Percentiles rank a stretch among this genome's conserved stretches.
Evolutionary conservation across 345 rosid genomes (phyloP).

Genomic region (Iberis pinnata): DNA sequence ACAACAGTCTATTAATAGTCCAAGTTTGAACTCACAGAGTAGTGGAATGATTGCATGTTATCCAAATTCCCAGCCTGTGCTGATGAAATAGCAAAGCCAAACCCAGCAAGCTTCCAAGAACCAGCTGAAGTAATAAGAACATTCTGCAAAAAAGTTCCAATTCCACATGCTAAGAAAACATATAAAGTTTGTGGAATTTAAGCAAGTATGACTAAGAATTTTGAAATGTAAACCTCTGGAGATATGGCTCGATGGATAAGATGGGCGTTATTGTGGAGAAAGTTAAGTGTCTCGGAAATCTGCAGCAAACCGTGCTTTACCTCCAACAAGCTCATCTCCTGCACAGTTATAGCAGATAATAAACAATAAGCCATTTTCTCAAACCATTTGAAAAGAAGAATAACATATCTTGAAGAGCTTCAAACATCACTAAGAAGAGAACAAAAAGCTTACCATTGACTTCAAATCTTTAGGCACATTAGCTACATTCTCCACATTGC

Average conservation of each 20-base stretch:
- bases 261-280: conserved; percentile 76
- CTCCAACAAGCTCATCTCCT: conserved; percentile 96
- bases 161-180: conserved; percentile 1
- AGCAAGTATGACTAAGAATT: background rate
- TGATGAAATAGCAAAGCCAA: conserved; percentile 69
- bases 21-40: conserved; percentile 54
- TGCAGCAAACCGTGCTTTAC: conserved; percentile 93
- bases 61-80: conserved; percentile 57
- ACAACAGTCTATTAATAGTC: background rate
- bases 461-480: conserved; percentile 83
- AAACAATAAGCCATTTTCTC: background rate
- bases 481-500: conserved; percentile 66
- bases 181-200: background rate
- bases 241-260: conserved; percentile 86
- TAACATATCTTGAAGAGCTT: background rate
- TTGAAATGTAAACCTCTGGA: conserved; percentile 62
- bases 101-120: conserved; percentile 99
- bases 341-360: conserved; percentile 15
- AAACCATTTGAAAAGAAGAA: too few species aligned
- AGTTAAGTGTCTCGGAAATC: conserved; percentile 77
- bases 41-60: conserved; percentile 65
- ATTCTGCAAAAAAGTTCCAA: conserved; percentile 47
- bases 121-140: conserved; percentile 79
- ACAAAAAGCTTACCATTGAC: conserved; percentile 51
- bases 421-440: background rate